Percentiles rank a stretch among this genome's conserved stretches.
phyloP scores from a whole-genome alignment of 495 filamentous ascomycete species.

The Penicillium lividum region DNA sequence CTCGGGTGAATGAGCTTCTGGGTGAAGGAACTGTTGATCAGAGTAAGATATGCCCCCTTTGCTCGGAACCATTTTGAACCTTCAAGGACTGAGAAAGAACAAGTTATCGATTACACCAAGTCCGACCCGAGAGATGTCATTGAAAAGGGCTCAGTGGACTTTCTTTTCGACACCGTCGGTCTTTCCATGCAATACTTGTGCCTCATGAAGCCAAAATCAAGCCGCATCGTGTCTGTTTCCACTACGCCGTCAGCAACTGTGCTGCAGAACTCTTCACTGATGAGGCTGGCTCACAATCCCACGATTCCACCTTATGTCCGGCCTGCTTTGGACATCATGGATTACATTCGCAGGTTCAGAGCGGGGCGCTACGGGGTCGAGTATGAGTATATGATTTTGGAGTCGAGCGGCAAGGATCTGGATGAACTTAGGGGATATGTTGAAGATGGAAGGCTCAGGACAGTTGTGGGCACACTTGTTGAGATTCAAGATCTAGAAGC shows the following conservation, averaged over 20 bases:
- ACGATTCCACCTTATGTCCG: constrained; percentile 34
- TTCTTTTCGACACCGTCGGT: constrained; percentile 53
- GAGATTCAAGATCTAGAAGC: constrained; percentile 47
- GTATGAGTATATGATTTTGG: constrained; percentile 44
- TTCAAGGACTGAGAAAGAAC: constrained; percentile 10
- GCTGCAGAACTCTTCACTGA: constrained; percentile 12
- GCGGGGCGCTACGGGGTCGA: constrained; percentile 37
- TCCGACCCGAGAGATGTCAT: constrained; percentile 40
- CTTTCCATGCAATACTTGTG: constrained; percentile 31
- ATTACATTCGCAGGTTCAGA: constrained; percentile 33
- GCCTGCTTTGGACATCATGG: constrained; percentile 33
- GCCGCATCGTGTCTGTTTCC: constrained; percentile 28
- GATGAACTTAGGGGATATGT: constrained; percentile 43
- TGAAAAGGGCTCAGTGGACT: constrained; percentile 47
- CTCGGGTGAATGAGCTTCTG: constrained; percentile 40
- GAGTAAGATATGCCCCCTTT: not conserved
- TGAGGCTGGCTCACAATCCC: constrained; percentile 29
- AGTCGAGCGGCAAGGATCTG: constrained; percentile 39
- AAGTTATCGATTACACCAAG: constrained; percentile 53
- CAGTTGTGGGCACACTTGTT: constrained; percentile 44
- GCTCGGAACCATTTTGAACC: not conserved
- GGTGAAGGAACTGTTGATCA: constrained; percentile 25
- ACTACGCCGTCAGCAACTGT: constrained; percentile 35
- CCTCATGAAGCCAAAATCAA: constrained; percentile 31
- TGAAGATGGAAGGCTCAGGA: constrained; percentile 46